Evolutionary conservation across 73 alveolate genomes (phyloP).

Genomic region (Paramecium bursaria): DNA sequence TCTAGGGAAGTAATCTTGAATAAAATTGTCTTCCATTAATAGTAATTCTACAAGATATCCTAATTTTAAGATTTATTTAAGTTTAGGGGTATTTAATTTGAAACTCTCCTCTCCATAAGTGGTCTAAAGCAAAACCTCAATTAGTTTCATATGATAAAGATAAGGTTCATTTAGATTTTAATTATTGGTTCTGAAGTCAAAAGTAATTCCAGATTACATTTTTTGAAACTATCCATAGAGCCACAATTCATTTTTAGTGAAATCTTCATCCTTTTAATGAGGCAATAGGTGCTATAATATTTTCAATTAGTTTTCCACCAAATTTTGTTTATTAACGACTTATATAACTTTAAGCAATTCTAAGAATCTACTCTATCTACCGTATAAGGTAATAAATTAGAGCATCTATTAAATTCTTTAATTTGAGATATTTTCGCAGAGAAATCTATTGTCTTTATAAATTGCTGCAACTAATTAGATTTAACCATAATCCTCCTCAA

Average conservation of each 20-base stretch:
- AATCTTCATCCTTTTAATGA: constrained; percentile 44
- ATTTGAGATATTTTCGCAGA: constrained; percentile 61
- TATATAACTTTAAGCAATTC: constrained; percentile 43
- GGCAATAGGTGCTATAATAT: constrained; percentile 58
- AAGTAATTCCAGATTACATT: background rate
- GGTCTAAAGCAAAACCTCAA: constrained; percentile 10
- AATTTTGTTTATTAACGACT: constrained; percentile 13
- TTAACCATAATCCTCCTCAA: constrained; percentile 61
- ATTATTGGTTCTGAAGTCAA: background rate
- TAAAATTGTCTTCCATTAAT: background rate
- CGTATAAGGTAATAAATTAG: constrained; percentile 4
- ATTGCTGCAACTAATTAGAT: constrained; percentile 44
- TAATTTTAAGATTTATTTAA: background rate
- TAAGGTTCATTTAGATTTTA: constrained; percentile 13
- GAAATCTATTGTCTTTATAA: constrained; percentile 57
- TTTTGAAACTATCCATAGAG: background rate
- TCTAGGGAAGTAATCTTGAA: background rate
- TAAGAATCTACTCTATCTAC: constrained; percentile 67
- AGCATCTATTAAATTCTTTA: background rate
- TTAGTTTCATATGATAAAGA: constrained; percentile 15
- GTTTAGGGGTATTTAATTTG: background rate
- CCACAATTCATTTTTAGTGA: constrained; percentile 5
- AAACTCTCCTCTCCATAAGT: constrained; percentile 44
- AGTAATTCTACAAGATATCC: constrained; percentile 16
- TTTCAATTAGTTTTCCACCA: constrained; percentile 63